These are phyloP conservation scores for Diaporthe citriasiana DNA, from an alignment of 2,329 filamentous ascomycete species.

Conservation along the genomic window DNA sequence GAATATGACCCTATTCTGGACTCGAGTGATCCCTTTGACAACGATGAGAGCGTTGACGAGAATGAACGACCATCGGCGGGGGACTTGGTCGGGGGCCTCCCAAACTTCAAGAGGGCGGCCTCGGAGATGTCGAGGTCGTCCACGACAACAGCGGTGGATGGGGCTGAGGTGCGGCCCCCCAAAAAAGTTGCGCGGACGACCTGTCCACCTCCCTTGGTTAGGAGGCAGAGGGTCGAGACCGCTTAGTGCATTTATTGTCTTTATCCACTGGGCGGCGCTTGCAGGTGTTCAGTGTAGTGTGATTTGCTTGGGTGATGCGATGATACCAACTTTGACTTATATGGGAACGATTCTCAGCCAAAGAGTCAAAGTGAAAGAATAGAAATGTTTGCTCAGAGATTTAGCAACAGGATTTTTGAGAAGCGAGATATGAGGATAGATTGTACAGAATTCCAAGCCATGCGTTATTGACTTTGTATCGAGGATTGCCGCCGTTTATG, in stretches of 20 bases:
- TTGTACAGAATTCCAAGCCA: slow-evolving; percentile 2
- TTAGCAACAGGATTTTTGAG: neutral
- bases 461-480: neutral
- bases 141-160: slow-evolving; percentile 47
- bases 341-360: neutral
- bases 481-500: neutral
- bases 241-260: slow-evolving; percentile 34
- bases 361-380: slow-evolving; percentile 5
- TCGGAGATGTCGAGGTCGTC: slow-evolving; percentile 66
- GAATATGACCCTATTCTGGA: slow-evolving; percentile 66
- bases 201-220: slow-evolving; percentile 56
- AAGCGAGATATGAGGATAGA: slow-evolving; percentile 3
- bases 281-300: slow-evolving; percentile 12
- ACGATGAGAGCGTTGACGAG: slow-evolving; percentile 53
- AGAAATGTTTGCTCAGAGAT: slow-evolving; percentile 13
- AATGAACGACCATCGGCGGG: slow-evolving; percentile 60
- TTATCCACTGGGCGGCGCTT: neutral
- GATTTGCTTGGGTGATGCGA: slow-evolving; percentile 13
- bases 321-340: slow-evolving; percentile 28
- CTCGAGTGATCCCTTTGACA: slow-evolving; percentile 53
- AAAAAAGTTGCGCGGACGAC: slow-evolving; percentile 54
- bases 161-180: slow-evolving; percentile 46
- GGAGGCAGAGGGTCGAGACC: slow-evolving; percentile 57
- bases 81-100: slow-evolving; percentile 58
- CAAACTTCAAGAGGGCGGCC: slow-evolving; percentile 64